A percentile compares a stretch with the other conserved stretches of the same genome.
These are phyloP conservation scores for Zea mays DNA, from an alignment of 176 grass and related monocot genomes.

Conservation along the genomic window DNA sequence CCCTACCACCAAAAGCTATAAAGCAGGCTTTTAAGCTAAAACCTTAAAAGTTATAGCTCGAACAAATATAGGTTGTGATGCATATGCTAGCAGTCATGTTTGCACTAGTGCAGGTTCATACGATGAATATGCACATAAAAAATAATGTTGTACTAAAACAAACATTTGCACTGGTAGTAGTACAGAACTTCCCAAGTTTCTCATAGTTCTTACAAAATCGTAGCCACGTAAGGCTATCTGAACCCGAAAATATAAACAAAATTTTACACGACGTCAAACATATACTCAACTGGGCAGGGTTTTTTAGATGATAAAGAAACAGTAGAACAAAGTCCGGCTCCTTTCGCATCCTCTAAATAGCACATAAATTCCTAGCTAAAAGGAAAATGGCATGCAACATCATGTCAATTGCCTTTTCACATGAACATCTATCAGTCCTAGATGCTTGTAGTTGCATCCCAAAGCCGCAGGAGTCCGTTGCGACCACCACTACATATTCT, in stretches of 20 bases:
- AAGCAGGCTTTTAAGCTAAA: too few species aligned
- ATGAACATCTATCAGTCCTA: slow-evolving; percentile 42
- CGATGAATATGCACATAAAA: slow-evolving; percentile 5
- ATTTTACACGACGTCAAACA: slow-evolving; percentile 7
- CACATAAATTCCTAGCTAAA: neutral
- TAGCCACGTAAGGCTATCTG: neutral
- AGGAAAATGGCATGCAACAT: slow-evolving; percentile 40
- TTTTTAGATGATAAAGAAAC: slow-evolving; percentile 18
- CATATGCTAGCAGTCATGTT: too few species aligned
- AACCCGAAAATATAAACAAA: slow-evolving; percentile 36
- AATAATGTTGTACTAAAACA: neutral
- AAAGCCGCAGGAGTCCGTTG: slow-evolving; percentile 86
- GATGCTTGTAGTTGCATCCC: slow-evolving; percentile 98
- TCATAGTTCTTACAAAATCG: slow-evolving; percentile 6
- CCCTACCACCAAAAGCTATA: too few species aligned
- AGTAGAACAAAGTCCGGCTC: slow-evolving; percentile 27
- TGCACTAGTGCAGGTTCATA: neutral
- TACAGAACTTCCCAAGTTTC: neutral
- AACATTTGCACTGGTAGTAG: neutral
- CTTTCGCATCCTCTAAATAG: slow-evolving; percentile 36
- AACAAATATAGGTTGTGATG: too few species aligned
- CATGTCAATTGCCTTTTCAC: slow-evolving; percentile 44
- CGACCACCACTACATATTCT: slow-evolving; percentile 96
- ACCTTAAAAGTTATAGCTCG: too few species aligned
- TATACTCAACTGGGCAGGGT: neutral